Base-by-base conservation (phyloP, 1,284 basidiomycete species). In the Naganishia sp. region DNA sequence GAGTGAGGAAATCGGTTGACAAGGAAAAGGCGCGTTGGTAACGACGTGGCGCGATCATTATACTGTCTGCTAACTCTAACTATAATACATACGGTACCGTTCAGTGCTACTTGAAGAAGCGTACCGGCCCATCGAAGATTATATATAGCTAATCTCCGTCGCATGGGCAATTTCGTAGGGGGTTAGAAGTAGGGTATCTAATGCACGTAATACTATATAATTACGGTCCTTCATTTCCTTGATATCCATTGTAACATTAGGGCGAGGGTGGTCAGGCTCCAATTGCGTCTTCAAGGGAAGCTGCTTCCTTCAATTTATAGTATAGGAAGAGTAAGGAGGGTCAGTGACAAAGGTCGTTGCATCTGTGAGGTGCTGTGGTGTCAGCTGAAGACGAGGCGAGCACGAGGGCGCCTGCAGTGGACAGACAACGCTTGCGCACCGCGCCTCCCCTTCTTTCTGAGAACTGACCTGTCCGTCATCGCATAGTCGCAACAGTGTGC, bases 131-230 rank as follows among this genome's bases (percentile, higher is more conserved):
- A 21, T 46, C 44, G 44, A 46, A 46, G 44, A 21, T 21, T 46
- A 46, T 46, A 46, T 46, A 46, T 46, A 46, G 44, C 44, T 46
- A 15, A 46, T 46, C 44, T 46, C 44, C 44, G 44, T 46, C 15
- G 44, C 44, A 46, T 46, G 44, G n/a, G 44, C 6, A 46, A 46
- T 46, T 46, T 46, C 44, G 44, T 46, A 46, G 44, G n/a, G 44
- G 44, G 44, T 46, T 15, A 46, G 44, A 46, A 46, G 44, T 46
- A 46, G 44, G 44, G 44, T 46, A 46, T 46, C 44, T 46, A 46
- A 5, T 46, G 44, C 44, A 15, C 44, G 15, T 46, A 46, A 46
- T 46, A 46, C 44, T 15, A 46, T 46, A 46, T 21, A 46, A 46
- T 46, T 46, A 46, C 16, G 44, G 15, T 46, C 44, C 44, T 46